Percentiles rank a stretch among this genome's conserved stretches.
These are phyloP conservation scores for Pseudotulostoma volvatum DNA, from an alignment of 495 filamentous ascomycete genomes.

Conservation along the genomic window DNA sequence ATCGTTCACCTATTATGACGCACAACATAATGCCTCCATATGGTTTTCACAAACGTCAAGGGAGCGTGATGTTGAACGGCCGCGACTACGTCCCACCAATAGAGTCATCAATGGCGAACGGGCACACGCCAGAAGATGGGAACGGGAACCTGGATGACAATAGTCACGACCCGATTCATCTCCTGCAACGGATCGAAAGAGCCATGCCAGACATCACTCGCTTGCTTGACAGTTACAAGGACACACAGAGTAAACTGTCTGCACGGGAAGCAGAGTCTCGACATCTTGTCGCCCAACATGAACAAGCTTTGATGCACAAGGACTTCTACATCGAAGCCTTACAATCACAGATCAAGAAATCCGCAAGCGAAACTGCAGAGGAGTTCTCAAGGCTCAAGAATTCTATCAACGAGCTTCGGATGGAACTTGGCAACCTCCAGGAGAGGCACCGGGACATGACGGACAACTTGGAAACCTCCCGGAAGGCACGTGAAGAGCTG, in stretches of 20 bases:
- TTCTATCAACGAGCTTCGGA: conserved; percentile 32
- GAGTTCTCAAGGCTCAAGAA: conserved; percentile 31
- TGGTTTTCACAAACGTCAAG: conserved; percentile 13
- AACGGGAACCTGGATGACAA: conserved; percentile 17
- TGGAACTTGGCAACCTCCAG: conserved; percentile 41
- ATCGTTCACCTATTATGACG: conserved; percentile 25
- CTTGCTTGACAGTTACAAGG: conserved; percentile 30
- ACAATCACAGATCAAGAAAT: conserved; percentile 35
- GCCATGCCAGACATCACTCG: conserved; percentile 35
- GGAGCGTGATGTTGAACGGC: conserved; percentile 8
- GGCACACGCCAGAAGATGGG: conserved; percentile 15
- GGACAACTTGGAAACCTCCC: conserved; percentile 22
- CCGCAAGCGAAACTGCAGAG: conserved; percentile 32
- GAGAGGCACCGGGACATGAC: conserved; percentile 37
- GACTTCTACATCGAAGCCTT: conserved; percentile 38
- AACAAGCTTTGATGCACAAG: conserved; percentile 32
- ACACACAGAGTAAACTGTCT: conserved; percentile 26
- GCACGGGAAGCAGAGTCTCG: conserved; percentile 30
- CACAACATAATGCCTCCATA: conserved; percentile 22
- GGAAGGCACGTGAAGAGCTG: conserved; percentile 28
- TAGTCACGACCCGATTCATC: conserved; percentile 24
- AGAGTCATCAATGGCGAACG: conserved; percentile 15
- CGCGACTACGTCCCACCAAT: conserved; percentile 17
- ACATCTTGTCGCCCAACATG: conserved; percentile 30
- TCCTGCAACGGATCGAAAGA: conserved; percentile 31